Percentiles rank a stretch among this genome's conserved stretches.
These are phyloP conservation scores for Dillenia turbinata DNA, from an alignment of 164 flowering plant genomes.

Conservation along the genomic window DNA sequence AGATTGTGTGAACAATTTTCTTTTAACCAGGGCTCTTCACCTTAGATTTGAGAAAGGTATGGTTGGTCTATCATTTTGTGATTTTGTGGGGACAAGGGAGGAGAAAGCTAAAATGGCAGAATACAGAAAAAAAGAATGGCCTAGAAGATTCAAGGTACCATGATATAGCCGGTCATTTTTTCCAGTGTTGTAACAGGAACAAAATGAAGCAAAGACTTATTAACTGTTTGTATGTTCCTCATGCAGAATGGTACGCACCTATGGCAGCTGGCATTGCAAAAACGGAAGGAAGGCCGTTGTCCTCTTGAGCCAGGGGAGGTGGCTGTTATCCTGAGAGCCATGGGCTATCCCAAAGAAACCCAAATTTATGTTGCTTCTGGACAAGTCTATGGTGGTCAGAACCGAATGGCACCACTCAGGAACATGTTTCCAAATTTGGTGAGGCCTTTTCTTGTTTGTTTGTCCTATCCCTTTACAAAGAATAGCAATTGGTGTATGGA, in stretches of 20 bases:
- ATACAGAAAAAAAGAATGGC: slow-evolving; percentile 98
- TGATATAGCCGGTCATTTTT: not conserved
- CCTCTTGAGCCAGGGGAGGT: slow-evolving; percentile 99
- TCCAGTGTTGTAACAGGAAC: not conserved
- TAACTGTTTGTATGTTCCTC: slow-evolving; percentile 9
- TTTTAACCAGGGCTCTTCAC: slow-evolving; percentile 84
- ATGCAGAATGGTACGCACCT: slow-evolving; percentile 96
- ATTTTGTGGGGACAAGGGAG: slow-evolving; percentile 95
- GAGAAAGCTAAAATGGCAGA: slow-evolving; percentile 92
- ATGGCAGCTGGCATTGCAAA: slow-evolving; percentile 93
- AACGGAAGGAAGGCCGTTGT: slow-evolving; percentile 97
- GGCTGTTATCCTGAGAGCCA: slow-evolving; percentile 91
- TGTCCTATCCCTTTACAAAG: not conserved
- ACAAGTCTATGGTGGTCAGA: slow-evolving; percentile 95
- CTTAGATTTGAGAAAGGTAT: slow-evolving; percentile 98
- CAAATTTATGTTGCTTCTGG: slow-evolving; percentile 99
- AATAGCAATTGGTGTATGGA: too few relatives aligned
- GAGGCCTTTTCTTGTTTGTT: slow-evolving; percentile 10
- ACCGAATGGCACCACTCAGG: slow-evolving; percentile 96
- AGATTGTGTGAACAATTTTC: not conserved
- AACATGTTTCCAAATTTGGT: slow-evolving; percentile 98
- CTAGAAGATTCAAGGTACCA: slow-evolving; percentile 86
- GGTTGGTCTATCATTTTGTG: slow-evolving; percentile 98
- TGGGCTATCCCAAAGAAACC: slow-evolving; percentile 98
- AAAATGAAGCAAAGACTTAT: not conserved